Evolutionary conservation across 2,329 filamentous ascomycete species (phyloP), one percentile per base, ranked within the genome.

Genomic region (Cercospora nicotianae): DNA sequence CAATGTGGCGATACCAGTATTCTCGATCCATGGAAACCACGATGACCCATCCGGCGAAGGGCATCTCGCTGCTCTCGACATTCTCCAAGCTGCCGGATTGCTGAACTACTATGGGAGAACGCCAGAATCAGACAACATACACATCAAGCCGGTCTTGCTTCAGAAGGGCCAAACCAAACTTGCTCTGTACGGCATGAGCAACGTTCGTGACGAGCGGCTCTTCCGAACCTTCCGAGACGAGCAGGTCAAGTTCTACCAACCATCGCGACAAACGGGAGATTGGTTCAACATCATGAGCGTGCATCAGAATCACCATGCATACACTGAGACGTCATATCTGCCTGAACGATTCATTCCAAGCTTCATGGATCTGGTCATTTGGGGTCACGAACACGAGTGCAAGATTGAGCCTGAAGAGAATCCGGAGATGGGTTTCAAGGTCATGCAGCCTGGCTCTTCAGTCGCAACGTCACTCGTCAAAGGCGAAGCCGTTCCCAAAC

Each of bases 321-420:
- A 97, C 76, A 96, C 92, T 0, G 88, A 94, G 18, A 98, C 94
- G 0, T 90, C 92, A n/a, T 98, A 97, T 76, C 85, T 99, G 0
- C 94, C 96, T 0, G 96, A 99, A 76, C 93, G 91, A 74, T 95
- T 97, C 75, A 83, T 99, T 0, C 96, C 95, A 0, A 89, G 93
- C 18, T 98, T 96, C 82, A 83, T 99, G 70, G 91, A 99, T 76
- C 84, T 99, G 4, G 88, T 99, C 0, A 87, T 99, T 61, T 99
- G 95, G 95, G 95, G 95, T 3, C 95, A 99, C 75, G 95, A 99
- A 79, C 95, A 99, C 77, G 94, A 99, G 79, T 99, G 95, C 76
- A 79, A 94, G 7, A 96, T 99, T 71, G 89, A 97, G 55, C 95
- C 95, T 0, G 83, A 84, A 1, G 84, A 89, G 58, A 99, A 98